Percentiles rank a stretch among this genome's conserved stretches.
These are phyloP conservation scores for Cladosporium oxysporum DNA, from an alignment of 2,329 filamentous ascomycete species.

Conservation along the genomic window DNA sequence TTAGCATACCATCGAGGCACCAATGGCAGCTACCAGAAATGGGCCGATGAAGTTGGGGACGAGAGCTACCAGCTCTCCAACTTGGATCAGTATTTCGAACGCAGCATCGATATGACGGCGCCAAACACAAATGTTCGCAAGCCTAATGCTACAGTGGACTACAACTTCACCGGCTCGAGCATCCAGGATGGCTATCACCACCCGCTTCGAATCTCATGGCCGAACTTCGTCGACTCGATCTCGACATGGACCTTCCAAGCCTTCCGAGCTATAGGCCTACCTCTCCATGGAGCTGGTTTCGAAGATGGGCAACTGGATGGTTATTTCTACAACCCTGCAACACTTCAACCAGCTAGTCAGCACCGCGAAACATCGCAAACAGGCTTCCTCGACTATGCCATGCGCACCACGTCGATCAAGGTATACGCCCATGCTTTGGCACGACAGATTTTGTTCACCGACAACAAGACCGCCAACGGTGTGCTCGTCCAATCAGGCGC, in stretches of 20 bases:
- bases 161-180: conserved; percentile 29
- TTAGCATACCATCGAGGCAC: conserved; percentile 37
- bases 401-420: conserved; percentile 33
- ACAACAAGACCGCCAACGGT: conserved; percentile 13
- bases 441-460: conserved; percentile 2
- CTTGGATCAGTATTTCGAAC: conserved; percentile 30
- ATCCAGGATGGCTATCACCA: conserved; percentile 20
- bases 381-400: conserved; percentile 32
- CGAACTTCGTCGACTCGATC: conserved; percentile 33
- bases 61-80: conserved; percentile 34
- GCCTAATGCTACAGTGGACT: conserved; percentile 31
- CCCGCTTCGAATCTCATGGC: conserved; percentile 37
- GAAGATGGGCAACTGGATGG: conserved; percentile 31
- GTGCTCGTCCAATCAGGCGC: conserved; percentile 26
- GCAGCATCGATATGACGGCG: conserved; percentile 26
- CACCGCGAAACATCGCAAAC: conserved; percentile 31
- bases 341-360: conserved; percentile 32
- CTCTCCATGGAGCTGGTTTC: conserved; percentile 30
- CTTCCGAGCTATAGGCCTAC: conserved; percentile 34
- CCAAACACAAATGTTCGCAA: conserved; percentile 27
- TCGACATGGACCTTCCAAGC: conserved; percentile 34
- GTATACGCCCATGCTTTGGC: conserved; percentile 37
- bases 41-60: conserved; percentile 42
- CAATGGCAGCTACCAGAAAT: conserved; percentile 35
- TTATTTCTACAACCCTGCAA: conserved; percentile 25